Percentiles rank a stretch among this genome's conserved stretches.
These are phyloP conservation scores for Russula vinacea DNA, from an alignment of 768 basidiomycete genomes.

Conservation along the genomic window DNA sequence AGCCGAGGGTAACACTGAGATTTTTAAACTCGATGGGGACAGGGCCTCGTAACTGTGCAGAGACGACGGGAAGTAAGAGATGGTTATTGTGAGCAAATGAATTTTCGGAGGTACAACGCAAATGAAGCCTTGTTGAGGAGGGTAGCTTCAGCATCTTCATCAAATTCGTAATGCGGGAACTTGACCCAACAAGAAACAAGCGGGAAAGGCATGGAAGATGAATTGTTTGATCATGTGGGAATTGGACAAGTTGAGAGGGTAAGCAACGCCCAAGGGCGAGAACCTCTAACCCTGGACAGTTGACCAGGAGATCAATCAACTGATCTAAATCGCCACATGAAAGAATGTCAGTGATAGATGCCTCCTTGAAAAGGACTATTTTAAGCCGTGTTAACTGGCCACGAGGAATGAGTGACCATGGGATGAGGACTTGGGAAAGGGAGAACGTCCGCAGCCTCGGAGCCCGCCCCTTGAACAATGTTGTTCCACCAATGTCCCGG, in stretches of 20 bases:
- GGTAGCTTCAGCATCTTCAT: constrained; percentile 9
- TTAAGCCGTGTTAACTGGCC: constrained; percentile 9
- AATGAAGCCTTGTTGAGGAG: neutral
- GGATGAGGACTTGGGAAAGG: neutral
- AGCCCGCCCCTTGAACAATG: neutral
- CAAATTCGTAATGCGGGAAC: constrained; percentile 6
- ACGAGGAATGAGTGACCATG: constrained; percentile 12
- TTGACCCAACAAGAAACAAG: neutral
- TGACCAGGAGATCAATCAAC: constrained; percentile 4
- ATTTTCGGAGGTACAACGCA: neutral
- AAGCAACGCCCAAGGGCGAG: constrained; percentile 13
- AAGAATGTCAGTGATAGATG: no score
- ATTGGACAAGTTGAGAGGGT: neutral
- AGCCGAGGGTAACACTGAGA: neutral
- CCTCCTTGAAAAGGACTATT: neutral
- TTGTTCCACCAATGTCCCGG: no score
- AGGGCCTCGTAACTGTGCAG: neutral
- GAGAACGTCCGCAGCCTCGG: constrained; percentile 7
- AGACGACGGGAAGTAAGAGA: constrained; percentile 7
- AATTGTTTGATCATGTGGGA: neutral
- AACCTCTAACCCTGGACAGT: constrained; percentile 6
- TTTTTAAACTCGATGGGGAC: constrained; percentile 1
- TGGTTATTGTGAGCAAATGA: no score
- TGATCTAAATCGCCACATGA: neutral
- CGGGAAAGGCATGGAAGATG: constrained; percentile 12